phyloP scores from a whole-genome alignment of 169 alveolate species.

The Plasmodium billcollinsi region DNA sequence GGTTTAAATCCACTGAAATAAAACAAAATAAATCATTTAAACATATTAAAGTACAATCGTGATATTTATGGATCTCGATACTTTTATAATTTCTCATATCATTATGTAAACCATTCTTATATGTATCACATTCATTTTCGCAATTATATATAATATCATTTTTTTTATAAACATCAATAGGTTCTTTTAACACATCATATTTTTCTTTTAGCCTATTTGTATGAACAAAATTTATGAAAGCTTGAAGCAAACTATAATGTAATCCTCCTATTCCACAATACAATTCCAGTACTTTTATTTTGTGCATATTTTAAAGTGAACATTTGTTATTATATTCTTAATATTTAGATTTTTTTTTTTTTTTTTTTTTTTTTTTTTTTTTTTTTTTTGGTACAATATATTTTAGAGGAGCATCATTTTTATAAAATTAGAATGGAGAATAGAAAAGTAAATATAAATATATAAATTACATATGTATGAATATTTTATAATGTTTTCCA shows the following conservation, averaged over 20 bases:
- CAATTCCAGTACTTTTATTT: conserved; percentile 44
- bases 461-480: no score
- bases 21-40: conserved; percentile 26
- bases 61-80: neutral
- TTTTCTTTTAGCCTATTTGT: neutral
- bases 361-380: no score
- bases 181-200: neutral
- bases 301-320: conserved; percentile 25
- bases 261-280: conserved; percentile 76
- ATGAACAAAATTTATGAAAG: conserved; percentile 36
- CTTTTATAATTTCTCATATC: neutral
- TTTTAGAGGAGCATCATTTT: no score
- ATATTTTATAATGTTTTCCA: no score
- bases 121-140: neutral
- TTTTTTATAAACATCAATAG: neutral
- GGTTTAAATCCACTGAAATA: conserved; percentile 49
- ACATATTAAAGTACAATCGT: neutral
- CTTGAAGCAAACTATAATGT: conserved; percentile 58
- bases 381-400: no score
- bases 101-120: neutral
- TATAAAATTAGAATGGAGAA: no score
- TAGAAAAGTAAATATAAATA: no score
- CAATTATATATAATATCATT: neutral
- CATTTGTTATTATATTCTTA: no score
- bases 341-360: no score